Conservation (phyloP, 495 filamentous ascomycete species). For the Cryomyces antarcticus region DNA sequence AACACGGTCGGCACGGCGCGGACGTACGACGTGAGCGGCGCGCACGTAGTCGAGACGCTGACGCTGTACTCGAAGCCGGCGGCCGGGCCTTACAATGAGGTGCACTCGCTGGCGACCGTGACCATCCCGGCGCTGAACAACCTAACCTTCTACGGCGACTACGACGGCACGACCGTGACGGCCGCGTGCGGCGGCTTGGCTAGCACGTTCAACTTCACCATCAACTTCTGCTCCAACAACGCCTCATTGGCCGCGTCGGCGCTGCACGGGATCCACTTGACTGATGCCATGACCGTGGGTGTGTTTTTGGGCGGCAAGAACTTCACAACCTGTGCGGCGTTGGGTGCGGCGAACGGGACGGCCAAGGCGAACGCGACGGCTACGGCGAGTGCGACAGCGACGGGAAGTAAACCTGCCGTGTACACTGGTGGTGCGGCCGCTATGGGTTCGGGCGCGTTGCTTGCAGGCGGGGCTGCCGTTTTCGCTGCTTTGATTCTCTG, state of each 20-base stretch:
- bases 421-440: background rate
- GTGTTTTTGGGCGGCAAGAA: slow-evolving; percentile 9
- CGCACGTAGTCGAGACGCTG: slow-evolving; percentile 13
- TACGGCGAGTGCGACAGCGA: background rate
- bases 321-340: slow-evolving; percentile 9
- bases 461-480: too few relatives aligned
- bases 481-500: too few relatives aligned
- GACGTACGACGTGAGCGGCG: slow-evolving; percentile 6
- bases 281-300: slow-evolving; percentile 4
- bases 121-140: slow-evolving; percentile 2
- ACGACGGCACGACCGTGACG: slow-evolving; percentile 3
- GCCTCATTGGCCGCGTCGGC: background rate
- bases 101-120: slow-evolving; percentile 7
- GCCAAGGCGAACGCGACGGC: background rate
- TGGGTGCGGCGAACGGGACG: background rate
- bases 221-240: slow-evolving; percentile 8
- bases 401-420: background rate
- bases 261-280: slow-evolving; percentile 1
- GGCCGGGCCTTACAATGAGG: slow-evolving; percentile 7
- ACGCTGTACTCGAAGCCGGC: slow-evolving; percentile 10
- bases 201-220: slow-evolving; percentile 8
- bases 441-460: too few relatives aligned
- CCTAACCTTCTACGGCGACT: slow-evolving; percentile 9
- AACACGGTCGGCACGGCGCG: slow-evolving; percentile 11
- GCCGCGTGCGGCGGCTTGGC: slow-evolving; percentile 8